phyloP scores from a whole-genome alignment of 139 green algal species.

The Chlorella ohadii region DNA sequence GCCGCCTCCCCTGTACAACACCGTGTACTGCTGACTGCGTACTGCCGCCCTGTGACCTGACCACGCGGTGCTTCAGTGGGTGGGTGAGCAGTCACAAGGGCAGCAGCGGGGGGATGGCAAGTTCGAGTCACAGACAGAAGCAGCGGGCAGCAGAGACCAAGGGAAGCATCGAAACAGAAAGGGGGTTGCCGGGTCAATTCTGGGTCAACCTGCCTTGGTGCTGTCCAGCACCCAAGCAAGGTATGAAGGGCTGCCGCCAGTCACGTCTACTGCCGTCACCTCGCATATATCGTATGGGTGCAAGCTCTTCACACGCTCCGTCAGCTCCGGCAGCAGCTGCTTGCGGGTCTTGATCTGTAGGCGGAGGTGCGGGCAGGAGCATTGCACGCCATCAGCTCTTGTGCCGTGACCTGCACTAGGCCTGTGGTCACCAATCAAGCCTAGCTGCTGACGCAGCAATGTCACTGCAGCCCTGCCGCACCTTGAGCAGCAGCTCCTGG shows the following conservation, averaged over 20 bases:
- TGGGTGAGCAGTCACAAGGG: too few relatives aligned
- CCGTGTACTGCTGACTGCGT: background rate
- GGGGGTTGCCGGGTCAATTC: too few relatives aligned
- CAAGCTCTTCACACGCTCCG: constrained; percentile 53
- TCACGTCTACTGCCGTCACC: constrained; percentile 72
- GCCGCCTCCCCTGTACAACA: background rate
- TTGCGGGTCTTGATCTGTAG: constrained; percentile 72
- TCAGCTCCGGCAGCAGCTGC: constrained; percentile 58
- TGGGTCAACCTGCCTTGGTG: constrained; percentile 43
- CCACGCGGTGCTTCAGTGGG: background rate
- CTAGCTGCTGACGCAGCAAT: too few relatives aligned
- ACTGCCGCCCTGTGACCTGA: background rate
- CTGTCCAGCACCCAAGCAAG: constrained; percentile 74
- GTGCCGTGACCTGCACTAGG: too few relatives aligned
- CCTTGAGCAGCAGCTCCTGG: constrained; percentile 79
- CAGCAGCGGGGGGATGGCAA: too few relatives aligned
- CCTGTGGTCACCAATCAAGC: too few relatives aligned
- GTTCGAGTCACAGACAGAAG: background rate
- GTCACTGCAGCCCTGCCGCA: too few relatives aligned
- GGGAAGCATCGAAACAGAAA: background rate
- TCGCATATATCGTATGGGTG: constrained; percentile 86
- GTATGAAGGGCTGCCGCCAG: constrained; percentile 72
- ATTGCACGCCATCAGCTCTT: too few relatives aligned
- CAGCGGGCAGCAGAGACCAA: background rate
- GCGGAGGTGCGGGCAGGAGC: too few relatives aligned